Percentiles rank a stretch among this genome's conserved stretches.
phyloP scores from a whole-genome alignment of 1,139 yeast species.

The Geotrichum restrictum region DNA sequence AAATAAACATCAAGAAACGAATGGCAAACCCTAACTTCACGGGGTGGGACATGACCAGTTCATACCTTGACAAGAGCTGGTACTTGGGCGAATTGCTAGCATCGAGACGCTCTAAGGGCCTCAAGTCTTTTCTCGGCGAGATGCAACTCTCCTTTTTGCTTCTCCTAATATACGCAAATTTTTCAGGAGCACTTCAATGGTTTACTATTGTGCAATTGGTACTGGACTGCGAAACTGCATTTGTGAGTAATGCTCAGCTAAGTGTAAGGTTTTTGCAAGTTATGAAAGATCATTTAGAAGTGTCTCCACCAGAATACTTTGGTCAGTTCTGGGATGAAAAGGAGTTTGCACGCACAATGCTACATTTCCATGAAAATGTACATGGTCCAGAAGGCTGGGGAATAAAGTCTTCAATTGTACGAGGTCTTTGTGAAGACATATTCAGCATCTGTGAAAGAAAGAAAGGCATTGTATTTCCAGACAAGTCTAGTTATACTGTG shows the following conservation, averaged over 20 bases:
- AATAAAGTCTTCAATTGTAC: not conserved
- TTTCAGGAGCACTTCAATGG: slow-evolving; percentile 48
- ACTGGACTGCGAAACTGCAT: slow-evolving; percentile 32
- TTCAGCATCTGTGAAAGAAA: slow-evolving; percentile 4
- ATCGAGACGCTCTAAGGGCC: slow-evolving; percentile 23
- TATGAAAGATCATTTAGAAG: slow-evolving; percentile 35
- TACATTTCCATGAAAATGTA: slow-evolving; percentile 21
- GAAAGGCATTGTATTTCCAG: slow-evolving; percentile 5
- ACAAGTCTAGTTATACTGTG: not conserved
- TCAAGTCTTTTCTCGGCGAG: slow-evolving; percentile 38
- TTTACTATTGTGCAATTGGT: slow-evolving; percentile 40
- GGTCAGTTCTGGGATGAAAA: slow-evolving; percentile 36
- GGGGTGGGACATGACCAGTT: slow-evolving; percentile 38
- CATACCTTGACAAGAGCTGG: slow-evolving; percentile 46
- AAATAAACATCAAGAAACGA: slow-evolving; percentile 39
- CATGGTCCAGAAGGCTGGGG: slow-evolving; percentile 14
- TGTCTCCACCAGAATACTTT: slow-evolving; percentile 42
- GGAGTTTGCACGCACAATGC: slow-evolving; percentile 25
- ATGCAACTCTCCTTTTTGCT: slow-evolving; percentile 42
- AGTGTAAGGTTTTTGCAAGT: slow-evolving; percentile 33
- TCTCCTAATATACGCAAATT: slow-evolving; percentile 44
- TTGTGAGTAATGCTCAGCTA: slow-evolving; percentile 23
- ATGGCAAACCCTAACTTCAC: slow-evolving; percentile 37
- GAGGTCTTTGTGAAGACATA: slow-evolving; percentile 3
- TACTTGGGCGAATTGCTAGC: slow-evolving; percentile 38